These are phyloP conservation scores for Vaccinium macrocarpon DNA, from an alignment of 148 eudicot species.

Conservation along the genomic window DNA sequence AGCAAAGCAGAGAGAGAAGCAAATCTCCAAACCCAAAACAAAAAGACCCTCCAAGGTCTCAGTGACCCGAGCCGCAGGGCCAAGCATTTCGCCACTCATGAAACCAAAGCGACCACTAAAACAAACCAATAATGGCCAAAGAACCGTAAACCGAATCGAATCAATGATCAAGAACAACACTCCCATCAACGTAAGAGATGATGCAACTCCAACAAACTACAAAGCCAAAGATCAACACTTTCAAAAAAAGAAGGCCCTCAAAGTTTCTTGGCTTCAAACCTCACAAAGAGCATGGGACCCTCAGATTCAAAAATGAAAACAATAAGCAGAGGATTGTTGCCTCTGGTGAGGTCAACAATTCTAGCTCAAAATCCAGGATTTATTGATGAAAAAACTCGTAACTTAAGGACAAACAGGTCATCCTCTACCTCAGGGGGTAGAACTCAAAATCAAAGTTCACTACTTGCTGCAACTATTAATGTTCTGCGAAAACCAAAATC, in stretches of 20 bases:
- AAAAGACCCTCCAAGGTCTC: conserved; percentile 19
- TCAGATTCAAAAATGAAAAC: conserved; percentile 23
- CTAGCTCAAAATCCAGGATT: conserved; percentile 22
- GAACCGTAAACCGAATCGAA: conserved; percentile 25
- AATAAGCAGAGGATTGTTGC: conserved; percentile 35
- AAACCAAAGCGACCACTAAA: conserved; percentile 12
- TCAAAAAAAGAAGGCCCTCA: conserved; percentile 24
- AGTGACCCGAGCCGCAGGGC: conserved; percentile 24
- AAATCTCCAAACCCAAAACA: conserved; percentile 27
- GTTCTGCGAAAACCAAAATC: not conserved
- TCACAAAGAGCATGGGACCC: conserved; percentile 30
- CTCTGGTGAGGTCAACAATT: conserved; percentile 20
- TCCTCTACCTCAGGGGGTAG: conserved; percentile 25
- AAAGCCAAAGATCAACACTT: conserved; percentile 26
- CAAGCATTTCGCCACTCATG: not conserved
- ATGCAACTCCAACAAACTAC: conserved; percentile 10
- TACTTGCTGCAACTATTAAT: not conserved
- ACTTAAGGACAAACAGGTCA: conserved; percentile 26
- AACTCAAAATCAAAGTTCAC: conserved; percentile 6
- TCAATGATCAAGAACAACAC: not conserved
- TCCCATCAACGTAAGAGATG: conserved; percentile 11
- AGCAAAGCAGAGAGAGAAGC: conserved; percentile 7
- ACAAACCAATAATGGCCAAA: conserved; percentile 18
- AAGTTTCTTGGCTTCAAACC: conserved; percentile 28
- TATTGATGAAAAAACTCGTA: conserved; percentile 31